Evolutionary conservation across 345 rosid genomes (phyloP).

Genomic region (Ceriops tagal): DNA sequence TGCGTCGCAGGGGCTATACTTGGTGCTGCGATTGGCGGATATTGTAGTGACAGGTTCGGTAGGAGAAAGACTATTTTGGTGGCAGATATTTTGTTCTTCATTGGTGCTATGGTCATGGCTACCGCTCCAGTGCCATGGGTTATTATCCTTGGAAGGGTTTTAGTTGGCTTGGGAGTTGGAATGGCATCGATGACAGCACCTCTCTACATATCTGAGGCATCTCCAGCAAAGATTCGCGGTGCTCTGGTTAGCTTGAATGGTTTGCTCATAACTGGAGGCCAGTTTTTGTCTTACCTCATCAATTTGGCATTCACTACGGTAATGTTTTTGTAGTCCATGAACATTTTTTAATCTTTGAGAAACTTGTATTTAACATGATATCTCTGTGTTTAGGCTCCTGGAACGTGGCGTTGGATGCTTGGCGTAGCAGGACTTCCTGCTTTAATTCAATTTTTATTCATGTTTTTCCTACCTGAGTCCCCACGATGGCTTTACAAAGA

Average conservation of each 20-base stretch:
- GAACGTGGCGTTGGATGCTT: slow-evolving; percentile 98
- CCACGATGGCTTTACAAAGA: slow-evolving; percentile 76
- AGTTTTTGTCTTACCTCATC: slow-evolving; percentile 73
- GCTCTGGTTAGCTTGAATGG: slow-evolving; percentile 85
- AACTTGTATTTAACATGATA: background rate
- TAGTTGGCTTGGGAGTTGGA: slow-evolving; percentile 88
- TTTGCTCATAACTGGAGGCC: slow-evolving; percentile 81
- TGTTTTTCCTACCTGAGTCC: slow-evolving; percentile 74
- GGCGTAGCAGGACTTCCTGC: slow-evolving; percentile 76
- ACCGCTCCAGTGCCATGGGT: slow-evolving; percentile 68
- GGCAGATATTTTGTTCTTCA: slow-evolving; percentile 58
- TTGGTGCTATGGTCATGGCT: slow-evolving; percentile 74
- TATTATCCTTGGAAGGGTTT: slow-evolving; percentile 59
- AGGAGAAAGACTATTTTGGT: slow-evolving; percentile 52
- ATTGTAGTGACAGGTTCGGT: slow-evolving; percentile 66
- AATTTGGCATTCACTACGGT: slow-evolving; percentile 76
- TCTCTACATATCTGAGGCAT: slow-evolving; percentile 85
- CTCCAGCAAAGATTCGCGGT: slow-evolving; percentile 84
- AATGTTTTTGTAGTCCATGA: background rate
- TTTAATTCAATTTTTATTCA: slow-evolving; percentile 51
- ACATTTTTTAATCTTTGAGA: background rate
- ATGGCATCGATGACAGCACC: slow-evolving; percentile 97
- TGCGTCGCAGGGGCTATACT: slow-evolving; percentile 86
- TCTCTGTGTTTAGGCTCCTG: slow-evolving; percentile 35
- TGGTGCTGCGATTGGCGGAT: slow-evolving; percentile 83